Conservation (phyloP, 441 rosid species). For the Codiaeum variegatum region DNA sequence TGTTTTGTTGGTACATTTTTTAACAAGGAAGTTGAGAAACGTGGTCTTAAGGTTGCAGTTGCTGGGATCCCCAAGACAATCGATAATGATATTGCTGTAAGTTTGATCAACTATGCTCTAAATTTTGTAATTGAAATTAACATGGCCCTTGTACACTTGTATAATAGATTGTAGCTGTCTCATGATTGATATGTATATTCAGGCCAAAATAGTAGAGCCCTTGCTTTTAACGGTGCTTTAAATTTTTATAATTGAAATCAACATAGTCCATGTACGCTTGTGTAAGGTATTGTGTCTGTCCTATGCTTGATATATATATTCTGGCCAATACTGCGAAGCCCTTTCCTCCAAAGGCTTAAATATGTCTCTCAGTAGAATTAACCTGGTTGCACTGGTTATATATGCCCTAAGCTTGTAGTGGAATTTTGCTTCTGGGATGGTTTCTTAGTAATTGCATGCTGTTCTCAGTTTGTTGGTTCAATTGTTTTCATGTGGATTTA, state of each 20-base stretch:
- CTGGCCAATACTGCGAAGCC: not conserved
- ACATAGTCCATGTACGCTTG: not conserved
- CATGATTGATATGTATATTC: not conserved
- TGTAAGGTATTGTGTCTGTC: not conserved
- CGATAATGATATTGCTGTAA: constrained; percentile 50
- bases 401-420: not conserved
- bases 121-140: not conserved
- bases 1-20: constrained; percentile 23
- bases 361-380: not conserved
- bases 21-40: constrained; percentile 47
- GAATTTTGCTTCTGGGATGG: not conserved
- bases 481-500: not conserved
- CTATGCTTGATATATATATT: not conserved
- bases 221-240: constrained; percentile 1
- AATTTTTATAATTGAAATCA: not conserved
- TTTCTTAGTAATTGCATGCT: not conserved
- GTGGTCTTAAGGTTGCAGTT: constrained; percentile 51
- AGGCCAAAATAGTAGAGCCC: not conserved
- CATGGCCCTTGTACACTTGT: not conserved
- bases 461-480: not conserved
- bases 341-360: not conserved
- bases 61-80: constrained; percentile 59
- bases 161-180: not conserved
- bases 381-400: not conserved
- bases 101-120: constrained; percentile 19